Evolutionary conservation across 2,329 filamentous ascomycete genomes (phyloP).

Genomic region (Sphaerulina vaccinii): DNA sequence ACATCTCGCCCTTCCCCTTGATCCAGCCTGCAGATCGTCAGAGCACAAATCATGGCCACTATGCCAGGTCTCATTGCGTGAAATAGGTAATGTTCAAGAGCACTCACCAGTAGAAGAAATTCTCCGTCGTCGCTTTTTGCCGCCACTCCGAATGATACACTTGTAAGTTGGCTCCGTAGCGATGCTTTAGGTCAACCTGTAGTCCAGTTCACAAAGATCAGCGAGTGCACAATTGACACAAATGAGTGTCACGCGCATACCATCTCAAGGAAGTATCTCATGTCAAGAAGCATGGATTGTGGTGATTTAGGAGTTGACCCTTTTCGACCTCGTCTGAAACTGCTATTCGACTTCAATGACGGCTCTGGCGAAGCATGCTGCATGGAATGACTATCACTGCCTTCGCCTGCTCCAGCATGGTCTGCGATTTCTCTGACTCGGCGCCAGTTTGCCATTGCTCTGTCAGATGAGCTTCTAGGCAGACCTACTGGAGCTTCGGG

Average conservation of each 20-base stretch:
- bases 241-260: background rate
- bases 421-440: slow-evolving; percentile 68
- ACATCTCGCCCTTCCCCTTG: slow-evolving; percentile 69
- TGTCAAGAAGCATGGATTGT: slow-evolving; percentile 70
- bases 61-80: no score
- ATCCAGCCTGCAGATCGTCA: no score
- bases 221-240: background rate
- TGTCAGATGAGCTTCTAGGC: slow-evolving; percentile 13
- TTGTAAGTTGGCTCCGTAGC: slow-evolving; percentile 78
- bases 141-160: slow-evolving; percentile 85
- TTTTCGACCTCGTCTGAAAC: slow-evolving; percentile 4
- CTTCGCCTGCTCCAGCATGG: slow-evolving; percentile 62
- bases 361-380: slow-evolving; percentile 29
- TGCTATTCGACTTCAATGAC: slow-evolving; percentile 53
- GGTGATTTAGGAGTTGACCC: slow-evolving; percentile 46
- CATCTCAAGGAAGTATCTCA: slow-evolving; percentile 85
- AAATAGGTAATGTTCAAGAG: no score
- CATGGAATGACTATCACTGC: slow-evolving; percentile 25
- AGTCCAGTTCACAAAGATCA: background rate
- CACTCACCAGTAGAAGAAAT: slow-evolving; percentile 95
- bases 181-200: slow-evolving; percentile 63
- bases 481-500: background rate
- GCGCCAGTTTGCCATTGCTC: slow-evolving; percentile 68
- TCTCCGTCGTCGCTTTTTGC: slow-evolving; percentile 69
- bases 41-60: no score